phyloP scores from a whole-genome alignment of 192 early-diverging fungal species.

The Dispira simplex region DNA sequence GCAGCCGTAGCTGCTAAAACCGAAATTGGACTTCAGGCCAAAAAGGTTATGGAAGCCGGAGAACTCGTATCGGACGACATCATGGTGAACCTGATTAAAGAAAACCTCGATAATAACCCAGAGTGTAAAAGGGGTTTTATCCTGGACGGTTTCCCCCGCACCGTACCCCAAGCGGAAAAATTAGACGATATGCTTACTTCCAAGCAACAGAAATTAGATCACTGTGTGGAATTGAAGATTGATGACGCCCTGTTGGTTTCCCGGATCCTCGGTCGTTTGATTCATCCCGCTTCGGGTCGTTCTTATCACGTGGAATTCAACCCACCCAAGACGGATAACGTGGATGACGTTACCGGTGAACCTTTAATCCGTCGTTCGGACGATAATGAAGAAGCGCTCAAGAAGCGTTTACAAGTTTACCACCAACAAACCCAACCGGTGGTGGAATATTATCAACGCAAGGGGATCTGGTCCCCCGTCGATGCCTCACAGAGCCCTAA shows the following conservation, averaged over 20 bases:
- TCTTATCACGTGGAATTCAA: conserved; percentile 95
- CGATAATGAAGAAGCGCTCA: conserved; percentile 88
- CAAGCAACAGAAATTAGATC: conserved; percentile 67
- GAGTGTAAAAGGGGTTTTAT: conserved; percentile 99
- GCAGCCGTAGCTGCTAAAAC: conserved; percentile 88
- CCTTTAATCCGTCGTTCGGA: conserved; percentile 94
- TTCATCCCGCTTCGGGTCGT: conserved; percentile 85
- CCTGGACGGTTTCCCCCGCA: conserved; percentile 97
- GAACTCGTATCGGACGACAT: conserved; percentile 97
- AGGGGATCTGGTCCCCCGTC: conserved; percentile 81
- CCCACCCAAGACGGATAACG: conserved; percentile 82
- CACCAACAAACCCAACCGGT: conserved; percentile 72
- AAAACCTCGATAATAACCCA: conserved; percentile 86
- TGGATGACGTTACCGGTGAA: conserved; percentile 95
- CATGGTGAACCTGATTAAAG: conserved; percentile 91
- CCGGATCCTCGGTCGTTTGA: conserved; percentile 91
- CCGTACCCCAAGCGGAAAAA: conserved; percentile 96
- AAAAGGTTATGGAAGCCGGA: conserved; percentile 99
- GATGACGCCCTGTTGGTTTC: conserved; percentile 88
- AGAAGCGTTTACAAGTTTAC: conserved; percentile 78
- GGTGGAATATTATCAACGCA: conserved; percentile 81
- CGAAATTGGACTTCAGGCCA: conserved; percentile 85
- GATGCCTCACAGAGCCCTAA: conserved; percentile 85
- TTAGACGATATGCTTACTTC: conserved; percentile 86
- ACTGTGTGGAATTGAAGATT: conserved; percentile 85